Conservation (phyloP, 169 alveolate species). For the Eimeria praecox region DNA sequence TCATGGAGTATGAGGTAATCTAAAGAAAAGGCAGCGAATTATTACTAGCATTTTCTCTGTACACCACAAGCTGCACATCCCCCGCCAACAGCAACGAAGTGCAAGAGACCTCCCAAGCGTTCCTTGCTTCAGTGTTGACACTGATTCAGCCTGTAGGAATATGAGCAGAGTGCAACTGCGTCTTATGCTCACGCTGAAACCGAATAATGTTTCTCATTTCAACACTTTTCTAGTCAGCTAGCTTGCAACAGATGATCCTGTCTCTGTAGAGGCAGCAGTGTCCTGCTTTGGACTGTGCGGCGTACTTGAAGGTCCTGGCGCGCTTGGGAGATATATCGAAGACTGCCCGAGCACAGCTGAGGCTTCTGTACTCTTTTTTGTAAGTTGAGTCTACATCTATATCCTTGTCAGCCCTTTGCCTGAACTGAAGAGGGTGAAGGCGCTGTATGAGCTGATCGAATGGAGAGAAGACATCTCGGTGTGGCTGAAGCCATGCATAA, state of each 20-base stretch:
- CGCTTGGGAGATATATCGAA: slow-evolving; percentile 74
- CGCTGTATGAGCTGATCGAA: neutral
- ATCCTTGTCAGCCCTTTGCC: neutral
- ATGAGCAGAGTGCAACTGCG: neutral
- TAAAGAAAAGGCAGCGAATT: neutral
- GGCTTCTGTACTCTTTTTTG: slow-evolving; percentile 73
- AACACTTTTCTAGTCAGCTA: neutral
- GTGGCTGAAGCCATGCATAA: neutral
- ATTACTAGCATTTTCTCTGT: neutral
- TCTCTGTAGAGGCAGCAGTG: neutral
- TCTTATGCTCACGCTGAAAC: neutral
- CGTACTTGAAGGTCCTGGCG: slow-evolving; percentile 64
- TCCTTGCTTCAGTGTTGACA: neutral
- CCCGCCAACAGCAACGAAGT: neutral
- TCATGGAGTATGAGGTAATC: slow-evolving; percentile 72
- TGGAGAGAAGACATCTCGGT: neutral
- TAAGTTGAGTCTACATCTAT: neutral
- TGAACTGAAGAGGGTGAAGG: neutral
- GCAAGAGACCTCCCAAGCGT: neutral
- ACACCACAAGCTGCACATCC: neutral
- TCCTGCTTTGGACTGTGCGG: neutral
- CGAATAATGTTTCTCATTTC: neutral
- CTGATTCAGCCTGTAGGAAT: neutral
- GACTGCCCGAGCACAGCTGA: slow-evolving; percentile 80
- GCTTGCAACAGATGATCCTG: neutral